These are phyloP conservation scores for Aspergillus heteromorphus DNA, from an alignment of 495 filamentous ascomycete genomes.

Conservation along the genomic window DNA sequence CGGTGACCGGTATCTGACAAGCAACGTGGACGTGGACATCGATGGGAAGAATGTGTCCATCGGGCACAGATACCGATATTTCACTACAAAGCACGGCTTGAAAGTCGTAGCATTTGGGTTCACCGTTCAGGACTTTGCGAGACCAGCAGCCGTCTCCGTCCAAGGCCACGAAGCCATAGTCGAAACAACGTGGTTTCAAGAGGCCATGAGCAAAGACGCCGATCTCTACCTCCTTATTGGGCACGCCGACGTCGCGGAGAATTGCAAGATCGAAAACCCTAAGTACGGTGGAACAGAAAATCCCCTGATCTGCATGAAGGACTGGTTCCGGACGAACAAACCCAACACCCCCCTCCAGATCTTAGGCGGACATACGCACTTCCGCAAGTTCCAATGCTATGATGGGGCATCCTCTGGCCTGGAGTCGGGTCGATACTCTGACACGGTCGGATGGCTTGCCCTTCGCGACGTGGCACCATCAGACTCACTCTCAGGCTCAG, in stretches of 20 bases:
- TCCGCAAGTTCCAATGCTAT: constrained; percentile 33
- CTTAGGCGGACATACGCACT: constrained; percentile 38
- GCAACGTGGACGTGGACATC: background rate
- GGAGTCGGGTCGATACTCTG: constrained; percentile 37
- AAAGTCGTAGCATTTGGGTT: background rate
- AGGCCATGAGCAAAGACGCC: constrained; percentile 30
- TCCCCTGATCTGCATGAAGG: constrained; percentile 26
- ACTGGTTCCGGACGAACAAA: constrained; percentile 22
- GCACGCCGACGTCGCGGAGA: constrained; percentile 24
- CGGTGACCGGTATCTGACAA: constrained; percentile 1
- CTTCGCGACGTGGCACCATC: constrained; percentile 22
- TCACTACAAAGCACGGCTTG: background rate
- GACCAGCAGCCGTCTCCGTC: background rate
- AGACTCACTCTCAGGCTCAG: constrained; percentile 16
- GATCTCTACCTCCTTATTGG: constrained; percentile 37
- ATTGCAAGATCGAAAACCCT: background rate
- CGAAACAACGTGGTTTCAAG: constrained; percentile 25
- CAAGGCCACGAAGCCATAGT: background rate
- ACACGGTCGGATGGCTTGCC: constrained; percentile 40
- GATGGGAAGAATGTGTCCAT: background rate
- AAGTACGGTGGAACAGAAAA: constrained; percentile 7
- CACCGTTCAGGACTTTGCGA: background rate
- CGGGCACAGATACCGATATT: background rate
- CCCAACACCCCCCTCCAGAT: constrained; percentile 33
- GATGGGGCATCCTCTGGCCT: constrained; percentile 29